Percentiles rank a stretch among this genome's conserved stretches.
Conservation (phyloP, 495 filamentous ascomycete genomes). For the Chaetomidium leptoderma region DNA sequence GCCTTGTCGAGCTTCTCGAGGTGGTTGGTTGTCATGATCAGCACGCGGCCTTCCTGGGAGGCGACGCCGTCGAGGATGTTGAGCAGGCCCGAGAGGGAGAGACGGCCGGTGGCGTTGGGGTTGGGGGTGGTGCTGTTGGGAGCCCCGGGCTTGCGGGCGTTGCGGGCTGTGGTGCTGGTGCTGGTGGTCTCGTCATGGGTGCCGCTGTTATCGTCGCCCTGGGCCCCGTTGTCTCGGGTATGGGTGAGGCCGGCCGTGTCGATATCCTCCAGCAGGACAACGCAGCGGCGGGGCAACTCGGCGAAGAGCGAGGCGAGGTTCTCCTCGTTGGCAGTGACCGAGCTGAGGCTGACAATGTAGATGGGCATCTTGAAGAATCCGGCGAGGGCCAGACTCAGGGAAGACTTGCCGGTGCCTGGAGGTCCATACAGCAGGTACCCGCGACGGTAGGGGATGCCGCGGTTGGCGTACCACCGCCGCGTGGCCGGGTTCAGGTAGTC, state of each 20-base stretch:
- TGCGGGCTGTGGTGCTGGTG: constrained; percentile 21
- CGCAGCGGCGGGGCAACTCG: constrained; percentile 60
- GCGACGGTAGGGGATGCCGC: constrained; percentile 73
- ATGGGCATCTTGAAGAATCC: constrained; percentile 67
- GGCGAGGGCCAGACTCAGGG: constrained; percentile 60
- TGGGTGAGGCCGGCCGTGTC: constrained; percentile 69
- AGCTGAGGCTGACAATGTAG: constrained; percentile 63
- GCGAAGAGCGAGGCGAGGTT: constrained; percentile 66
- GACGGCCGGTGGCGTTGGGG: constrained; percentile 28
- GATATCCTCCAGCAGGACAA: constrained; percentile 72
- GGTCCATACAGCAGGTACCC: constrained; percentile 83
- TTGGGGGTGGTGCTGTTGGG: background rate
- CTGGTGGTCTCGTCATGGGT: constrained; percentile 11
- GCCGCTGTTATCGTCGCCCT: constrained; percentile 47
- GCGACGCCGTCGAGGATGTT: constrained; percentile 82
- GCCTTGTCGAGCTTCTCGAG: constrained; percentile 70
- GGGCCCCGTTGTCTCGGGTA: constrained; percentile 44
- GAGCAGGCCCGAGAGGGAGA: constrained; percentile 70
- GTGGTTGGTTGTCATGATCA: constrained; percentile 86
- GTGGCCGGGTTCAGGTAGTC: constrained; percentile 82
- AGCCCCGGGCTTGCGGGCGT: constrained; percentile 16
- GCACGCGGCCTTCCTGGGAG: constrained; percentile 67
- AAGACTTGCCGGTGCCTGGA: constrained; percentile 73
- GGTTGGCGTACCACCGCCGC: constrained; percentile 71
- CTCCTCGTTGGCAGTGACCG: constrained; percentile 64